These are phyloP conservation scores for Chondrus crispus DNA, from an alignment of 23 red algal genomes.

Conservation along the genomic window DNA sequence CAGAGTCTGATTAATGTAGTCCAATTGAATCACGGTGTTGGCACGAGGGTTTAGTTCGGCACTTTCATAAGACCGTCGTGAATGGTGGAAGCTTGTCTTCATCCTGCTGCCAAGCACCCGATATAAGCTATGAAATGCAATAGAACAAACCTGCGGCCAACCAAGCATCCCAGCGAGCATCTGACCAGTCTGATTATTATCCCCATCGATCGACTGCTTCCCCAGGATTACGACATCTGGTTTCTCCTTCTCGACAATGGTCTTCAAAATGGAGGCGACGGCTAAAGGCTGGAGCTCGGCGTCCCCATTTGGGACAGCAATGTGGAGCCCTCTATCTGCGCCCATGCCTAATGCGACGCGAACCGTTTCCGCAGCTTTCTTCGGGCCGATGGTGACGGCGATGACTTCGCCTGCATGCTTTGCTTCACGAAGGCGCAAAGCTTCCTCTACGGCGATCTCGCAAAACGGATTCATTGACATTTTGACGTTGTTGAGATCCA, in stretches of 20 bases:
- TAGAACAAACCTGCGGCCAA: slow-evolving; percentile 87
- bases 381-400: slow-evolving; percentile 75
- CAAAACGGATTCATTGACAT: slow-evolving; percentile 99
- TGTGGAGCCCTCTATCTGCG: slow-evolving; percentile 80
- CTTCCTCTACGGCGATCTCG: slow-evolving; percentile 97
- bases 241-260: slow-evolving; percentile 51
- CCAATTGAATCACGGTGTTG: slow-evolving; percentile 63
- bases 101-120: not conserved
- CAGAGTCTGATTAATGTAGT: slow-evolving; percentile 45
- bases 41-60: slow-evolving; percentile 74
- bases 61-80: slow-evolving; percentile 88
- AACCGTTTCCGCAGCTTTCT: slow-evolving; percentile 73
- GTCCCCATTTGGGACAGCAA: slow-evolving; percentile 28
- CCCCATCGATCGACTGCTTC: slow-evolving; percentile 97
- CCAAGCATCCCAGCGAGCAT: slow-evolving; percentile 85
- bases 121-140: not conserved
- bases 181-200: slow-evolving; percentile 97
- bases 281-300: slow-evolving; percentile 60
- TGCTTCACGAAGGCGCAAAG: slow-evolving; percentile 62
- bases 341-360: slow-evolving; percentile 94
- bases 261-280: slow-evolving; percentile 45
- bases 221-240: slow-evolving; percentile 72
- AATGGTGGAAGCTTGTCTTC: slow-evolving; percentile 36
- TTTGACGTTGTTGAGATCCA: slow-evolving; percentile 75
- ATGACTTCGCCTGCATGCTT: slow-evolving; percentile 71